Evolutionary conservation across 2,329 filamentous ascomycete species (phyloP).

Genomic region (Pyricularia grisea): DNA sequence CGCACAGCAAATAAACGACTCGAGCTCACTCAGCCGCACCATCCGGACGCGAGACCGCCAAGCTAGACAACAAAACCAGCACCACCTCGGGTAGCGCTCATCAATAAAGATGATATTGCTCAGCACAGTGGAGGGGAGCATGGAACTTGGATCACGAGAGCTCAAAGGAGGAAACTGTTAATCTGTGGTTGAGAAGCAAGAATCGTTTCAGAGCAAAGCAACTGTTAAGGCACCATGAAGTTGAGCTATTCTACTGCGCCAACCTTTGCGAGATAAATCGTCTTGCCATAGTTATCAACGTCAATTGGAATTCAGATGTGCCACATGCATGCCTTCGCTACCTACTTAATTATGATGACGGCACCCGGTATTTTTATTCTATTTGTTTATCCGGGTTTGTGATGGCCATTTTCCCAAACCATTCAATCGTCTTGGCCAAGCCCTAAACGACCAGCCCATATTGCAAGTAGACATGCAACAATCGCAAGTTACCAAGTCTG

Average conservation of each 20-base stretch:
- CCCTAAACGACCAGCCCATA: neutral
- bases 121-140: neutral
- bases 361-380: no score
- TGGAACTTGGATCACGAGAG: neutral
- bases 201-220: neutral
- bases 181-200: neutral
- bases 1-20: constrained; percentile 4
- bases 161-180: neutral
- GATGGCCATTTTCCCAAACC: neutral
- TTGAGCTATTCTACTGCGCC: constrained; percentile 1
- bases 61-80: neutral
- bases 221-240: neutral
- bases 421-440: neutral
- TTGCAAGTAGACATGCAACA: neutral
- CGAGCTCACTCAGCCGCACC: constrained; percentile 1
- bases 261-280: neutral
- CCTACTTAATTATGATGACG: neutral
- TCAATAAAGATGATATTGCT: neutral
- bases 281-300: neutral
- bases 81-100: neutral
- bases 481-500: neutral
- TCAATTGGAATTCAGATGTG: neutral
- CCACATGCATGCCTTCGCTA: neutral
- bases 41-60: neutral
- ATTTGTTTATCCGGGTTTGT: neutral